Percentiles rank a stretch among this genome's conserved stretches.
These are phyloP conservation scores for Elongisporangium anandrum DNA, from an alignment of 352 stramenopile genomes.

Conservation along the genomic window DNA sequence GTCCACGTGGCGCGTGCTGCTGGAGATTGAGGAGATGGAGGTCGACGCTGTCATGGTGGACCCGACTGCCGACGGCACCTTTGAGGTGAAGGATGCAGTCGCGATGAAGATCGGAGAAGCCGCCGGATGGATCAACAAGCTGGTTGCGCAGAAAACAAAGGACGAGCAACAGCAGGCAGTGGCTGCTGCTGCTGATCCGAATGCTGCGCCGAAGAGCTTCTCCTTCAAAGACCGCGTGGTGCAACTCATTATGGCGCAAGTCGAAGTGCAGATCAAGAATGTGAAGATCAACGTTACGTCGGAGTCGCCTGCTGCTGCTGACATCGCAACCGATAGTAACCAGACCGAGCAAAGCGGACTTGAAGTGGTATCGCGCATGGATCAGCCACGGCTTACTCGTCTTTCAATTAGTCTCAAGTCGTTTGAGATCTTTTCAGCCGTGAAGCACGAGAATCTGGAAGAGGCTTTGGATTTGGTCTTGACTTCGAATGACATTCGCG, in stretches of 20 bases:
- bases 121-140: slow-evolving; percentile 22
- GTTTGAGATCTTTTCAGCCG: slow-evolving; percentile 34
- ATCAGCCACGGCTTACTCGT: slow-evolving; percentile 25
- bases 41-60: slow-evolving; percentile 40
- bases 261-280: slow-evolving; percentile 47
- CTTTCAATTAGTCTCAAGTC: slow-evolving; percentile 26
- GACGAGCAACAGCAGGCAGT: slow-evolving; percentile 17
- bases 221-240: slow-evolving; percentile 61
- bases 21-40: slow-evolving; percentile 42
- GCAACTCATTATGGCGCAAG: slow-evolving; percentile 52
- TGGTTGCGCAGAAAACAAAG: slow-evolving; percentile 35
- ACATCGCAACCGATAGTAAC: slow-evolving; percentile 19
- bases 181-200: slow-evolving; percentile 4
- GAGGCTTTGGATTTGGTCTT: slow-evolving; percentile 45
- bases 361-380: slow-evolving; percentile 11
- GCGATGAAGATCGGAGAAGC: slow-evolving; percentile 55
- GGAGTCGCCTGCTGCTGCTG: slow-evolving; percentile 13
- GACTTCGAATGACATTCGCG: slow-evolving; percentile 41
- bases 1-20: slow-evolving; percentile 47
- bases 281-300: slow-evolving; percentile 35
- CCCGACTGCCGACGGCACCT: slow-evolving; percentile 32
- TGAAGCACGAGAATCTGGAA: slow-evolving; percentile 37
- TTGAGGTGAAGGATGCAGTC: slow-evolving; percentile 42
- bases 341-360: background rate
- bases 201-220: slow-evolving; percentile 22